These are phyloP conservation scores for Alternaria infectoria DNA, from an alignment of 2,329 filamentous ascomycete species.

Conservation along the genomic window DNA sequence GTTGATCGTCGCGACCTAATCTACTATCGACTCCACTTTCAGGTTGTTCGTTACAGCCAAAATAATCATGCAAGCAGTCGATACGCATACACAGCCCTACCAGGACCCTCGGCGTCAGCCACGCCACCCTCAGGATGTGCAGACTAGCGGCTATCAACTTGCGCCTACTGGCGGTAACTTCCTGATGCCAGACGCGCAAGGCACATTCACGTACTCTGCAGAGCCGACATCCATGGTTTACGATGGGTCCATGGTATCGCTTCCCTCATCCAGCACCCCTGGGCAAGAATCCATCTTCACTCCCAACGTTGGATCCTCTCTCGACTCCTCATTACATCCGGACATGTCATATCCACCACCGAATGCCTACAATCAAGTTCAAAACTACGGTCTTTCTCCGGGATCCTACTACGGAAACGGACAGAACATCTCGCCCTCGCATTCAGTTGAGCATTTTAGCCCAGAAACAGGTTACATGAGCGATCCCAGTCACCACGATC, in stretches of 20 bases:
- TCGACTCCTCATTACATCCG: constrained; percentile 45
- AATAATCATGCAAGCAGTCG: constrained; percentile 39
- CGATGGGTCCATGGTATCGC: constrained; percentile 35
- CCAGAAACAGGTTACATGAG: constrained; percentile 44
- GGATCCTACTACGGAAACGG: constrained; percentile 36
- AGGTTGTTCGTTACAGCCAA: constrained; percentile 16
- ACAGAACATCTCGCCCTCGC: constrained; percentile 45
- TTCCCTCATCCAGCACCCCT: constrained; percentile 27
- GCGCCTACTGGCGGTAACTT: constrained; percentile 29
- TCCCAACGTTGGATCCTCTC: constrained; percentile 41
- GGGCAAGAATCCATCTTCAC: constrained; percentile 40
- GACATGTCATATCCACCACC: constrained; percentile 41
- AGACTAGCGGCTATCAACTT: constrained; percentile 33
- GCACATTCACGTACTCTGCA: constrained; percentile 44
- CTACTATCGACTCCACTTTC: constrained; percentile 30
- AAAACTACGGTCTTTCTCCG: constrained; percentile 40
- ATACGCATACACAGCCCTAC: constrained; percentile 43
- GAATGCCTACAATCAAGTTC: constrained; percentile 32
- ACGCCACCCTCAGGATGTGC: constrained; percentile 42
- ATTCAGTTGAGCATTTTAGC: constrained; percentile 48
- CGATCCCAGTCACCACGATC: constrained; percentile 40
- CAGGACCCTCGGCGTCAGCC: constrained; percentile 43
- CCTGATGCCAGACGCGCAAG: constrained; percentile 40
- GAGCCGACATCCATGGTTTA: constrained; percentile 44
- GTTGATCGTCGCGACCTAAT: constrained; percentile 12